Percentiles rank a stretch among this genome's conserved stretches.
These are phyloP conservation scores for Dactylonectria estremocensis DNA, from an alignment of 2,329 filamentous ascomycete genomes.

Conservation along the genomic window DNA sequence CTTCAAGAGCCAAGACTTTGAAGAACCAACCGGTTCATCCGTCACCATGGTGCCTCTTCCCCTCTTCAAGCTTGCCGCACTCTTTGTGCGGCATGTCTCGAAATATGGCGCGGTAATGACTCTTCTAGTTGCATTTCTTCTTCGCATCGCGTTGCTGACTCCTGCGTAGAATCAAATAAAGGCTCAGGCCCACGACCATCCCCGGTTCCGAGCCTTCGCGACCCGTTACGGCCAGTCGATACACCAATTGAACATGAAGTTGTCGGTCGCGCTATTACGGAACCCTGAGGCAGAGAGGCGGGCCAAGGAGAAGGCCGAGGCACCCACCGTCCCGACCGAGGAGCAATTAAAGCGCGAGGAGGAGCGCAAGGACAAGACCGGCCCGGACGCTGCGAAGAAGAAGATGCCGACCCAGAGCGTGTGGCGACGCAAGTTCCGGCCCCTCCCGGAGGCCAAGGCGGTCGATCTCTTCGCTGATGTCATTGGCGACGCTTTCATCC, in stretches of 20 bases:
- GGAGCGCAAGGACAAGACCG: conserved; percentile 58
- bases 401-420: conserved; percentile 63
- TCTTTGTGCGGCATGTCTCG: conserved; percentile 76
- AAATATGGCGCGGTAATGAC: conserved; percentile 78
- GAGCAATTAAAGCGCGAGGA: conserved; percentile 72
- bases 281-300: conserved; percentile 71
- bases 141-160: conserved; percentile 32
- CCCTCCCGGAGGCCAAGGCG: conserved; percentile 75
- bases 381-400: conserved; percentile 45
- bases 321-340: conserved; percentile 76
- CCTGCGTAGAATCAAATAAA: conserved; percentile 74
- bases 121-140: not conserved
- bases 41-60: conserved; percentile 74
- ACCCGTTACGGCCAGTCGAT: conserved; percentile 75
- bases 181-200: conserved; percentile 75
- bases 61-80: conserved; percentile 76
- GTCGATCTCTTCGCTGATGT: conserved; percentile 79
- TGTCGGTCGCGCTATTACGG: conserved; percentile 72
- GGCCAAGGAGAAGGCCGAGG: conserved; percentile 74
- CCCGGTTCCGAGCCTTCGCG: conserved; percentile 72
- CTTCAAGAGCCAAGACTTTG: conserved; percentile 41
- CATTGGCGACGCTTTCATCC: conserved; percentile 74
- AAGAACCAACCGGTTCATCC: conserved; percentile 21
- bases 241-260: conserved; percentile 77
- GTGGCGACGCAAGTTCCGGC: conserved; percentile 74